Evolutionary conservation across 129 eudicot genomes (phyloP).

Genomic region (Glebionis coronaria): DNA sequence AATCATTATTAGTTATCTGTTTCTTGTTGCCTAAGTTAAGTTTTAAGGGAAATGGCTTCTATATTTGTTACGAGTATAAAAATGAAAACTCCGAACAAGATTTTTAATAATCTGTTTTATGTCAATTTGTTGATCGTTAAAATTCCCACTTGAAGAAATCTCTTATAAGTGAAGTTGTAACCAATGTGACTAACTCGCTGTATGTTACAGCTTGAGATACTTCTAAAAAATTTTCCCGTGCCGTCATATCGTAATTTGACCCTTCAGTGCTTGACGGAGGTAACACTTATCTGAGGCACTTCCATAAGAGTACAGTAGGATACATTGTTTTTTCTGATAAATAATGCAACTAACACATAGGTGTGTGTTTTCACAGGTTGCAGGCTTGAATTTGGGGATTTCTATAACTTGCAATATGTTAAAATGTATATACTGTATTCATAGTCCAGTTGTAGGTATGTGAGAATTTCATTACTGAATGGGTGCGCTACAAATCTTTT

Average conservation of each 20-base stretch:
- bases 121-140: too few relatives aligned
- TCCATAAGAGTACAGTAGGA: neutral
- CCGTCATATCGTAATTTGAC: constrained; percentile 84
- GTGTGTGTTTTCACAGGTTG: constrained; percentile 58
- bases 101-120: too few relatives aligned
- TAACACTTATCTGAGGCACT: constrained; percentile 14
- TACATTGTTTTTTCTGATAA: constrained; percentile 4
- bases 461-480: constrained; percentile 4
- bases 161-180: constrained; percentile 15
- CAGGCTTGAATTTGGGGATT: constrained; percentile 89
- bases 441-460: constrained; percentile 91
- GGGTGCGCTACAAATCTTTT: neutral
- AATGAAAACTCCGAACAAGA: too few relatives aligned
- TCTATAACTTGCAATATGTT: constrained; percentile 67
- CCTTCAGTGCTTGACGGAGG: constrained; percentile 97
- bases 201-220: constrained; percentile 74
- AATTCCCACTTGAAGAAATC: too few relatives aligned
- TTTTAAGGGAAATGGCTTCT: too few relatives aligned
- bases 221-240: constrained; percentile 72
- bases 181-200: neutral
- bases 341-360: neutral
- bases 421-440: constrained; percentile 73
- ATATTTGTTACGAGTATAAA: too few relatives aligned
- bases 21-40: too few relatives aligned
- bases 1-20: too few relatives aligned